Base-by-base conservation (phyloP, 169 alveolate genomes). In the Cryptosporidium sp. region DNA sequence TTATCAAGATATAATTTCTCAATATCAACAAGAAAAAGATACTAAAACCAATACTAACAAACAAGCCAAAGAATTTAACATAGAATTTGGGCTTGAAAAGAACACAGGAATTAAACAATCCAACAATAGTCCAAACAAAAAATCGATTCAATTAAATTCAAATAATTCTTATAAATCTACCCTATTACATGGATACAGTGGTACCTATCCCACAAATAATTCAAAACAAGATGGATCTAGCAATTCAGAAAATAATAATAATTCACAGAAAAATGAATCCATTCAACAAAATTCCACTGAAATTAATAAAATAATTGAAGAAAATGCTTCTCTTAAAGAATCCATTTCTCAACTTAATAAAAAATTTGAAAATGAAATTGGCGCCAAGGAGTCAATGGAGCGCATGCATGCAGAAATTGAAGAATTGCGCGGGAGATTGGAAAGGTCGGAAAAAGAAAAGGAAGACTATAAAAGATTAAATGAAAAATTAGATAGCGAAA, bases 1-100 rank as follows among this genome's bases (percentile, higher is more conserved):
- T 16, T 80, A 80, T 65, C 89, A 80, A 44, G 69, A 67, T 16
- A 62, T 80, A 23, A 62, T 80, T 21, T 35, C 75, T 2, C 89
- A 80, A 65, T 35, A 53, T n/a, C 65, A 42, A 70, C 31, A 70
- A 10, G 60, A 42, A 44, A 70, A 29, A 7, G 72, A 65, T n/a
- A 21, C 31, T 12, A n/a, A 56, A 23, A 18, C 9, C 14, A 23
- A 23, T 21, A 56, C 33, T n/a, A 23, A 23, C 33, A 56, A 26
- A 56, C 67, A 56, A 9, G 2, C 9, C 14, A 26, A 26, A 56
- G 67, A 56, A 21, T 1, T 56, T n/a, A 26, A 56, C 67, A 9
- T 26, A 12, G 56, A 48, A 12, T 48, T 14, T 4, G 21, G 56
- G 4, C 8, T 48, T 48, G 56, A 48, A 48, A 48, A 48, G 23